Evolutionary conservation across 495 filamentous ascomycete genomes (phyloP).

Genomic region (Daldinia vernicosa): DNA sequence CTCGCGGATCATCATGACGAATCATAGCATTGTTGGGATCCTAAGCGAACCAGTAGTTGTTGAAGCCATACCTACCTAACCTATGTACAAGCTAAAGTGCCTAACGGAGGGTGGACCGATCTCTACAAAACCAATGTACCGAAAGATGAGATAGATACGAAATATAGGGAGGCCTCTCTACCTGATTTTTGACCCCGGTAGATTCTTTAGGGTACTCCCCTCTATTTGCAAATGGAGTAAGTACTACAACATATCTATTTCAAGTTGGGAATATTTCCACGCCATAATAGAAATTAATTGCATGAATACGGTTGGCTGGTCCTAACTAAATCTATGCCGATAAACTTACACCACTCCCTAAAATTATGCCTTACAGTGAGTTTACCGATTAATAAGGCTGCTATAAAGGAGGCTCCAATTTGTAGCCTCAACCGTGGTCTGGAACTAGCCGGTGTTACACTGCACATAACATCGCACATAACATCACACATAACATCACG

Average conservation of each 20-base stretch:
- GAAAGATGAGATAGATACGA: neutral
- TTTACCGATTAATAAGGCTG: neutral
- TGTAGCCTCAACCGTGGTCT: slow-evolving; percentile 1
- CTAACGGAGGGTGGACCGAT: neutral
- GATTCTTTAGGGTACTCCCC: neutral
- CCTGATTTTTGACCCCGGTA: neutral
- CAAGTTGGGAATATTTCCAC: neutral
- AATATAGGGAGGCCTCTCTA: neutral
- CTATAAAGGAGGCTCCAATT: slow-evolving; percentile 8
- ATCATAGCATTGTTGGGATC: neutral
- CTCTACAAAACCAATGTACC: neutral
- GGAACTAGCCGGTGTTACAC: neutral
- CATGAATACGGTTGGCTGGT: neutral
- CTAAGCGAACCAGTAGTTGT: neutral
- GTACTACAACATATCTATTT: neutral
- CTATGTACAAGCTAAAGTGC: neutral
- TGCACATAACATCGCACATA: neutral
- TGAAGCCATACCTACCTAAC: neutral
- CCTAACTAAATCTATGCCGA: neutral
- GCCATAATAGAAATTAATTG: neutral
- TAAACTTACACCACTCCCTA: neutral
- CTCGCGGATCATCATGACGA: neutral
- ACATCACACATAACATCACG: neutral
- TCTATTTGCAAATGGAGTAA: neutral
- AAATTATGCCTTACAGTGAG: neutral